Evolutionary conservation across 345 rosid species (phyloP), one percentile per base, ranked within the genome.

Genomic region (Lepidium didymum): DNA sequence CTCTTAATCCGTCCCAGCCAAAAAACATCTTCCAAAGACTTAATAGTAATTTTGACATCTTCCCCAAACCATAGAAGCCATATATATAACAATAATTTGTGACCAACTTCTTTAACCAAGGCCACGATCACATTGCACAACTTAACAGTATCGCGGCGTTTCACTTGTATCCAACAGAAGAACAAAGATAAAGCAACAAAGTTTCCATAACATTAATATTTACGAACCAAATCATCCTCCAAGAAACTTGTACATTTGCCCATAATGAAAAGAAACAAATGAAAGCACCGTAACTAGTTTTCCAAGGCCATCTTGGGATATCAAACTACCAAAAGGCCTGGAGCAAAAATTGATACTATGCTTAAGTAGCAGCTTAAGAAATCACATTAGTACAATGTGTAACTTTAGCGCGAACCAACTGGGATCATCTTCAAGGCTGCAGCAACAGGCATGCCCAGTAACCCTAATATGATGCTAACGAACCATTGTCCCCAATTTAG

Each of bases 361-460:
- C 15, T 21, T 31, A 47, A 19, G 56, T 23, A 35, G 42, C 14
- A 21, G 54, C 35, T 40, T 7, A 56, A 64, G 38, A 52, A 64
- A 46, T 45, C 41, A 27, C 64, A 72, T 13, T 4, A 16, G 6
- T 12, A 62, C 14, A 18, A 35, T 29, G 5, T 27, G 33, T 31
- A 6, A 47, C 75, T 77, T 29, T 75, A 86, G 70, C 50, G 70
- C 14, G 83, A 76, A 18, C 85, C 85, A 31, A 86, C 87, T 0
- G 87, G 91, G 2, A 90, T 82, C 89, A 85, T 77, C 77, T 92
- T 92, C 67, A 90, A 54, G 64, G 80, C 86, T 47, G 97, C 97
- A 19, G 97, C 87, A 34, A 92, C 78, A 33, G 98, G 98, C 98
- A 93, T 90, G 50, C 97, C 97, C 12, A 93, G 89, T 82, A 93